These are phyloP conservation scores for Alisma plantagoaquatica DNA, from an alignment of 106 monocot species.

Conservation along the genomic window DNA sequence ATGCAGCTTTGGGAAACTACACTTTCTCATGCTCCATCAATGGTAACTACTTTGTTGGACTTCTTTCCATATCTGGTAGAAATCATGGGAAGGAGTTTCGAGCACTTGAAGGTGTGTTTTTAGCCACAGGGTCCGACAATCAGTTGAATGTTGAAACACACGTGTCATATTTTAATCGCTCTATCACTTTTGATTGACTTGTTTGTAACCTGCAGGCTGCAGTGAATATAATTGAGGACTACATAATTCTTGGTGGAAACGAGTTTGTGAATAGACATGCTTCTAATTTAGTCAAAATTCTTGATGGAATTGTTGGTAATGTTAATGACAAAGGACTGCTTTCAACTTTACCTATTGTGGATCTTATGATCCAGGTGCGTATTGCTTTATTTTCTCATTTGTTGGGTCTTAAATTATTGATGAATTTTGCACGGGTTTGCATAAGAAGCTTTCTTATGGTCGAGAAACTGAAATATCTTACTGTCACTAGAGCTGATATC, in stretches of 20 bases:
- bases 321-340: constrained; percentile 93
- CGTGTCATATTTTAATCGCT: too few species aligned
- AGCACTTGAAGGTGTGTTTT: constrained; percentile 64
- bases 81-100: constrained; percentile 83
- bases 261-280: constrained; percentile 82
- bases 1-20: constrained; percentile 94
- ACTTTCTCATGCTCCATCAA: constrained; percentile 72
- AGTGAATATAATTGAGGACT: constrained; percentile 78
- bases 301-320: constrained; percentile 82
- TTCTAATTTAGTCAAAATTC: constrained; percentile 60
- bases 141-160: too few species aligned
- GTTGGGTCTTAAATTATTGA: too few species aligned
- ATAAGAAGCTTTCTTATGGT: too few species aligned
- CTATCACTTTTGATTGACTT: too few species aligned
- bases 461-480: too few species aligned
- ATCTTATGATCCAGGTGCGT: constrained; percentile 76
- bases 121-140: too few species aligned
- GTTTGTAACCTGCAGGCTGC: constrained; percentile 71
- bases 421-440: too few species aligned
- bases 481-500: too few species aligned
- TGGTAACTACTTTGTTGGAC: constrained; percentile 66
- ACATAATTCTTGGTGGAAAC: constrained; percentile 72
- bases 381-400: too few species aligned
- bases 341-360: constrained; percentile 68
- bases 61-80: constrained; percentile 72